phyloP scores from a whole-genome alignment of 495 filamentous ascomycete species.

The Echria macrotheca region DNA sequence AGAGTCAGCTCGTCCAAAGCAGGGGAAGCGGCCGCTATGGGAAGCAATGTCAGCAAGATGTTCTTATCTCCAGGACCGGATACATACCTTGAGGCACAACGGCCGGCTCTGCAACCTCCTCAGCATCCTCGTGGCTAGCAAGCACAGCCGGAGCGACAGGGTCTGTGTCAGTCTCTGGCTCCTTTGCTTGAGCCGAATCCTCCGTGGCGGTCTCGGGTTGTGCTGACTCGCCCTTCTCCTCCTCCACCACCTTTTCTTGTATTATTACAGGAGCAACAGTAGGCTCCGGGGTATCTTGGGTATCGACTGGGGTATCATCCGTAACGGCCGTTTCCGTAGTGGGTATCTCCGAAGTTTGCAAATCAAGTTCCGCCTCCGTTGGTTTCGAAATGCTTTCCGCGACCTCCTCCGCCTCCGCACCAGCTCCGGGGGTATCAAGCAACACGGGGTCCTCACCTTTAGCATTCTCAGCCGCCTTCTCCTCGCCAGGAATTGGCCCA shows the following conservation, averaged over 20 bases:
- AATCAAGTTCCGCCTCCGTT: slow-evolving; percentile 22
- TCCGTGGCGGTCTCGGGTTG: not conserved
- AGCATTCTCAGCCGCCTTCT: slow-evolving; percentile 25
- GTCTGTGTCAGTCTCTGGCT: not conserved
- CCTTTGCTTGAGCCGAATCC: not conserved
- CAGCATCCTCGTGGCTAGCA: too few relatives aligned
- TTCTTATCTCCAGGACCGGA: too few relatives aligned
- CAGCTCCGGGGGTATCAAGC: slow-evolving; percentile 28
- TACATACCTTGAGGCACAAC: too few relatives aligned
- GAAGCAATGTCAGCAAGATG: too few relatives aligned
- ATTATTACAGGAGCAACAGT: slow-evolving; percentile 6
- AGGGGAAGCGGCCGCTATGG: too few relatives aligned
- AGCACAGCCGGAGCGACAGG: too few relatives aligned
- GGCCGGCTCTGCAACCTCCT: not conserved
- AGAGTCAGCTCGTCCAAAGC: too few relatives aligned
- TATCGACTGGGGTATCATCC: slow-evolving; percentile 11
- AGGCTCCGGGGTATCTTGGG: slow-evolving; percentile 8
- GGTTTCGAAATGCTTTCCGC: slow-evolving; percentile 30
- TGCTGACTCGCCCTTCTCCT: not conserved
- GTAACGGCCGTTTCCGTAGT: slow-evolving; percentile 1
- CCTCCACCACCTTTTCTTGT: not conserved
- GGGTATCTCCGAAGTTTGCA: slow-evolving; percentile 14
- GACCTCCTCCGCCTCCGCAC: slow-evolving; percentile 20
- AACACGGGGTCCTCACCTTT: slow-evolving; percentile 38
- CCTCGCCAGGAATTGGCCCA: slow-evolving; percentile 31